Percentiles rank a stretch among this genome's conserved stretches.
Conservation (phyloP, 2,329 filamentous ascomycete species). For the Alternaria dauci region DNA sequence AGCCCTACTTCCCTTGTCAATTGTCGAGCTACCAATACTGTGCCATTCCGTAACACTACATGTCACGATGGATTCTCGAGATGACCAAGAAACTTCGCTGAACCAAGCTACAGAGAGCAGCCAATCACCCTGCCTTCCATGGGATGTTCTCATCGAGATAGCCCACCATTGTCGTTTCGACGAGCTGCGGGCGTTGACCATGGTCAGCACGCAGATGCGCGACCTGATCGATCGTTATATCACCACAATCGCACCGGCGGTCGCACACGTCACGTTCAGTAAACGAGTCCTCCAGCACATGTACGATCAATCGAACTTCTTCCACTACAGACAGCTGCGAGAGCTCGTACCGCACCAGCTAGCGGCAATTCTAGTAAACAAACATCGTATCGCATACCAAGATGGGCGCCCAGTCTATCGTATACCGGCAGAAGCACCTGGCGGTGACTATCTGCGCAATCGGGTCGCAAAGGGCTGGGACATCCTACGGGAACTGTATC, state of each 20-base stretch:
- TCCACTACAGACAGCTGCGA: conserved; percentile 16
- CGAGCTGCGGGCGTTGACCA: conserved; percentile 34
- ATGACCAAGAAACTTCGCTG: background rate
- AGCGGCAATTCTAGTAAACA: conserved; percentile 42
- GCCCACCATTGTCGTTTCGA: conserved; percentile 40
- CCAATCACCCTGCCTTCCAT: conserved; percentile 33
- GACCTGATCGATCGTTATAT: conserved; percentile 37
- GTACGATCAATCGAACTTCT: background rate
- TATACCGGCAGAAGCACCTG: conserved; percentile 28
- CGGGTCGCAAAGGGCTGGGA: conserved; percentile 42
- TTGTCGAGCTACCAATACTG: background rate
- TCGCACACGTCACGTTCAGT: conserved; percentile 39
- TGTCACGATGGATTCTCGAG: background rate
- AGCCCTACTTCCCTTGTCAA: background rate
- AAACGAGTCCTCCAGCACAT: conserved; percentile 28
- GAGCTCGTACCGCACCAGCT: conserved; percentile 40
- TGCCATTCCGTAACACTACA: background rate
- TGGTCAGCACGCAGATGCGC: conserved; percentile 30
- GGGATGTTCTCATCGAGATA: conserved; percentile 44
- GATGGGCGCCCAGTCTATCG: conserved; percentile 6
- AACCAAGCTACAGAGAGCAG: background rate
- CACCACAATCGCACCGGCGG: conserved; percentile 37
- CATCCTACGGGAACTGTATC: conserved; percentile 34
- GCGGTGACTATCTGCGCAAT: conserved; percentile 37
- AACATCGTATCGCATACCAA: conserved; percentile 28